These are phyloP conservation scores for Pyricularia pennisetigena DNA, from an alignment of 2,329 filamentous ascomycete genomes.

Conservation along the genomic window DNA sequence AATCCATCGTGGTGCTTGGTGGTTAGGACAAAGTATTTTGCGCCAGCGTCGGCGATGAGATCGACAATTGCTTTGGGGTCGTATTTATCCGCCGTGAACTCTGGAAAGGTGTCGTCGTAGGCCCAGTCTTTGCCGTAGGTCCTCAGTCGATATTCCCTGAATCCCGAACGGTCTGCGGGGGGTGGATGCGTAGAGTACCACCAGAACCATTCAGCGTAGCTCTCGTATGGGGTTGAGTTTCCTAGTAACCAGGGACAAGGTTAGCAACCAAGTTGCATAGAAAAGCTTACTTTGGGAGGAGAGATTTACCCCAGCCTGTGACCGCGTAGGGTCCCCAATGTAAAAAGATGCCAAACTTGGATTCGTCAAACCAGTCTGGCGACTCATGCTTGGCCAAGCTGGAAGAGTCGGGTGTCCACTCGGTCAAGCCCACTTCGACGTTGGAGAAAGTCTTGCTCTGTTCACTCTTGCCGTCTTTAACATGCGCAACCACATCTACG, in stretches of 20 bases:
- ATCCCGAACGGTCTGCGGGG: conserved; percentile 28
- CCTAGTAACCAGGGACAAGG: neutral
- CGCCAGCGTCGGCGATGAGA: conserved; percentile 24
- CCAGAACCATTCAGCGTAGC: conserved; percentile 39
- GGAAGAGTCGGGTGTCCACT: conserved; percentile 14
- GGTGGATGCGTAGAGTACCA: conserved; percentile 34
- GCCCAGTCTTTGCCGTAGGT: conserved; percentile 7
- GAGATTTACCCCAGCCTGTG: conserved; percentile 40
- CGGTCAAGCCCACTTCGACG: conserved; percentile 22
- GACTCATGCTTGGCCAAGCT: conserved; percentile 28
- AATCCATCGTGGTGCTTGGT: conserved; percentile 39
- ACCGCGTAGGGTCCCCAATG: conserved; percentile 49
- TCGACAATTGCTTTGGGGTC: conserved; percentile 21
- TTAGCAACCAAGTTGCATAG: neutral
- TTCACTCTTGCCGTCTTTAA: conserved; percentile 7
- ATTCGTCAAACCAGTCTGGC: conserved; percentile 43
- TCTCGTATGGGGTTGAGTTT: conserved; percentile 26
- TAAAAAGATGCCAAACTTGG: conserved; percentile 51
- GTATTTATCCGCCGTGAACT: conserved; percentile 10
- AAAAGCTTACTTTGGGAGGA: neutral
- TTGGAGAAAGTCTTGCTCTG: conserved; percentile 11
- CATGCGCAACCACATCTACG: neutral
- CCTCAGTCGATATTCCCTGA: conserved; percentile 32
- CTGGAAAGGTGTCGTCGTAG: conserved; percentile 24
- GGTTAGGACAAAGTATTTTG: conserved; percentile 34